Base-by-base conservation (phyloP, 768 basidiomycete species). In the Lentinus brumalis region DNA sequence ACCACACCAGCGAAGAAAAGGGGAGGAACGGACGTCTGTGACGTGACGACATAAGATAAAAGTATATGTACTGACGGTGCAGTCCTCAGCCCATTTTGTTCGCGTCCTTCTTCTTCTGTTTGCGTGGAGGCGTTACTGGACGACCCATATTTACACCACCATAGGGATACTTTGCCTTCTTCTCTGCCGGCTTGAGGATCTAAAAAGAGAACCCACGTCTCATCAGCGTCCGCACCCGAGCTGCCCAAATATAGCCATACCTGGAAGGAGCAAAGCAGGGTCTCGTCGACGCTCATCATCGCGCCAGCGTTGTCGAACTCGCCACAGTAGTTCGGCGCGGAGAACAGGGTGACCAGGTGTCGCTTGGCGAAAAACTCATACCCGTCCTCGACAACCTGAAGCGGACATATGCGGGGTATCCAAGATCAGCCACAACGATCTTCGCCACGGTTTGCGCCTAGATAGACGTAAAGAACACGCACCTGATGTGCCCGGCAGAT, bases 241-340 rank as follows among this genome's bases (percentile, higher is more conserved):
- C 26, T 35, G 35, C 50, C 53, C 59, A 11, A 41, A 44, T 15
- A 30, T 16, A 16, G 8, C 56, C 68, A 51, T 65, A 96, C 94
- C 78, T 98, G 96, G 93, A 98, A 98, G 8, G 96, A 98, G 78
- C 96, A 98, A 65, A 98, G 75, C 66, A 98, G 75, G 9, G 96
- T 97, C 77, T 98, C 96, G 70, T 98, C 96, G 45, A 99, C 96
- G 70, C 92, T 95, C 96, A 98, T 99, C 96, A 99, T 99, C 38
- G 96, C 96, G 40, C 96, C 96, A 4, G 96, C 96, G 75, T 99
- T 99, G 76, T 99, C 96, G 70, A 99, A 99, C 79, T 98, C 92
- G 65, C 94, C 91, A 68, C 91, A 93, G 70, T 94, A 93, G 79
- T 94, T 93, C 60, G 96, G 96, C 53, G 96, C 96, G 26, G 94